Evolutionary conservation across 306 rosid genomes (phyloP).

Genomic region (Cucurbita ficifolia): DNA sequence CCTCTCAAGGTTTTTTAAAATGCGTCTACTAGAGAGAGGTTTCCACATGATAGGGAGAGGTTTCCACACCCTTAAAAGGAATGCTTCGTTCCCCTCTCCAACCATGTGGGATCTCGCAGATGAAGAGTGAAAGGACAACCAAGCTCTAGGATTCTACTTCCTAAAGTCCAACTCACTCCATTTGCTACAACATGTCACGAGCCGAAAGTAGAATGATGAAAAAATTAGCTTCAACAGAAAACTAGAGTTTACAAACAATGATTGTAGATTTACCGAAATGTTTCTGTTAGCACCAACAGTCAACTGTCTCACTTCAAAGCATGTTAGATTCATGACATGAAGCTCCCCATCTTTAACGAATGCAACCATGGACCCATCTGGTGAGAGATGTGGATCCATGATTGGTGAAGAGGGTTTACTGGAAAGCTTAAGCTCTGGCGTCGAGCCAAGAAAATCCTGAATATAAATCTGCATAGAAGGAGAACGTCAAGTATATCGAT

Average conservation of each 20-base stretch:
- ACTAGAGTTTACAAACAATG: neutral
- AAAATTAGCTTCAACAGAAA: neutral
- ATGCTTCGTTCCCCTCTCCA: no score
- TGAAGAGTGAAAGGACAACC: neutral
- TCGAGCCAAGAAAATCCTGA: slow-evolving; percentile 48
- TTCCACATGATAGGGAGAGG: no score
- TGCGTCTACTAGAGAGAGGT: no score
- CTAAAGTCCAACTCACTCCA: neutral
- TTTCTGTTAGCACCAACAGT: slow-evolving; percentile 52
- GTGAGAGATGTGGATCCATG: slow-evolving; percentile 86
- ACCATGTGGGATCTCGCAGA: neutral
- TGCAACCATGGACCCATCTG: slow-evolving; percentile 71
- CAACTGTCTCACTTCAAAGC: slow-evolving; percentile 58
- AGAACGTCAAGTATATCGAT: slow-evolving; percentile 15
- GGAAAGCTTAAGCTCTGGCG: slow-evolving; percentile 62
- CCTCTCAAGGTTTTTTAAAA: no score
- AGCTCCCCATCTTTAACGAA: slow-evolving; percentile 63
- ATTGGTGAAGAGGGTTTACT: slow-evolving; percentile 49
- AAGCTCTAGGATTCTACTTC: neutral
- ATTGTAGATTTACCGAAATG: slow-evolving; percentile 30
- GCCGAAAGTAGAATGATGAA: neutral
- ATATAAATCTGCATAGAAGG: slow-evolving; percentile 52
- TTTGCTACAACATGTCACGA: neutral
- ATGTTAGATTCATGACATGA: slow-evolving; percentile 47
- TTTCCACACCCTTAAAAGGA: no score